Conservation (phyloP, 2,329 filamentous ascomycete species). For the Colletotrichum sp. region DNA sequence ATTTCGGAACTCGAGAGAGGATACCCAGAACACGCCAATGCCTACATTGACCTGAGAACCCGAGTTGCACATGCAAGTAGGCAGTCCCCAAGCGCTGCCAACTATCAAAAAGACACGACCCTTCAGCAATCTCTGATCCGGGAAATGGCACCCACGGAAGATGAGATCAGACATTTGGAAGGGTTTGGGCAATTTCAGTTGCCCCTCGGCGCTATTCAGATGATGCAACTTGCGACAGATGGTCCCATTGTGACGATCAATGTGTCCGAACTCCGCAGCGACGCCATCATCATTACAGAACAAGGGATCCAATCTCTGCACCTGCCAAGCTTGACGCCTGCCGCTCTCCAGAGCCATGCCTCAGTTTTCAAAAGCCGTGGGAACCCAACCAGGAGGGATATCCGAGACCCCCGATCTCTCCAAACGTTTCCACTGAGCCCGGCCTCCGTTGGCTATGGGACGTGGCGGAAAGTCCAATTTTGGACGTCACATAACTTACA, state of each 20-base stretch:
- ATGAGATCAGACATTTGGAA: background rate
- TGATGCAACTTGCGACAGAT: background rate
- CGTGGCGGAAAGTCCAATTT: background rate
- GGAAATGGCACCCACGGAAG: accelerated
- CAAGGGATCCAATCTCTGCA: background rate
- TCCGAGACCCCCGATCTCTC: accelerated
- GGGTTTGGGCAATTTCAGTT: background rate
- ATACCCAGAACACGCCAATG: background rate
- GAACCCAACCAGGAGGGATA: background rate
- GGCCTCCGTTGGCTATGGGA: background rate
- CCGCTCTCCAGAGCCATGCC: background rate
- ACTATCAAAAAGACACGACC: background rate
- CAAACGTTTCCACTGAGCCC: accelerated
- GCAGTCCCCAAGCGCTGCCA: background rate
- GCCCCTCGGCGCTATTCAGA: background rate
- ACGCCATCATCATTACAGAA: background rate
- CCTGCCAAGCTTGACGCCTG: background rate
- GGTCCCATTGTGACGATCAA: background rate
- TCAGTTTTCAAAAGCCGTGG: background rate
- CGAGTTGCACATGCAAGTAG: background rate
- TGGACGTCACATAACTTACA: background rate
- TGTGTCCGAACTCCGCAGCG: background rate
- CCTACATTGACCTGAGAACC: background rate
- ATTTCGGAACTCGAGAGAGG: background rate
- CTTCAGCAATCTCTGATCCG: background rate